Base-by-base conservation (phyloP, 176 grass and related monocot genomes). In the Pontederia paniculata region DNA sequence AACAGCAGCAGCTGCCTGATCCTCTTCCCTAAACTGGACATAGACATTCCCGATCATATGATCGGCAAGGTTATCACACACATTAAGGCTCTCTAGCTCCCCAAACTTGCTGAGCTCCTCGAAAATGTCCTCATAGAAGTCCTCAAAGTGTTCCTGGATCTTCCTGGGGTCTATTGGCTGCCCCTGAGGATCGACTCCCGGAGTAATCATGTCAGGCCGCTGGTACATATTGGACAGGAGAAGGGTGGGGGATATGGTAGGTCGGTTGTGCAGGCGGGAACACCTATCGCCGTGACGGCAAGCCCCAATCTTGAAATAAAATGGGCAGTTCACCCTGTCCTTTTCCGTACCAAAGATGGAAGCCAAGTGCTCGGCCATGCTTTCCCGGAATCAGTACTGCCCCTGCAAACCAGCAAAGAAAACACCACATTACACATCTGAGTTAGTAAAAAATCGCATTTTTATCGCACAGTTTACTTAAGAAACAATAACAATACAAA, bases 311-410 rank as follows among this genome's bases (percentile, higher is more conserved):
- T 70, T 70, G 54, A 70, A 70, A 22, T 70, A 70, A 37, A 70
- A 70, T 1, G 67, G 67, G 67, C 54, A 70, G 21, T 70, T 58
- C 14, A 70, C 67, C 44, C 67, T 70, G 53, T 70, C 67, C 53
- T 70, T 70, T 28, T 70, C 54, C 4, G 67, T 70, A 21, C 67
- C 67, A 70, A 70, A 70, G 67, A 70, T 70, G 1, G 44, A 70
- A 58, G 67, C 67, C 54, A 70, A 70, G 67, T 70, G 67, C 25
- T 70, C 54, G 10, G 67, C 67, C 67, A 58, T 70, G n/a, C n/a
- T n/a, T n/a, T n/a, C n/a, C n/a, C n/a, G n/a, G n/a, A n/a, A n/a
- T n/a, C n/a, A n/a, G n/a, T n/a, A n/a, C n/a, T n/a, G n/a, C n/a
- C n/a, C n/a, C n/a, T n/a, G n/a, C n/a, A n/a, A n/a, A n/a, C n/a